Evolutionary conservation across 352 stramenopile genomes (phyloP).

Genomic region (Phytophthora boehmeriae): DNA sequence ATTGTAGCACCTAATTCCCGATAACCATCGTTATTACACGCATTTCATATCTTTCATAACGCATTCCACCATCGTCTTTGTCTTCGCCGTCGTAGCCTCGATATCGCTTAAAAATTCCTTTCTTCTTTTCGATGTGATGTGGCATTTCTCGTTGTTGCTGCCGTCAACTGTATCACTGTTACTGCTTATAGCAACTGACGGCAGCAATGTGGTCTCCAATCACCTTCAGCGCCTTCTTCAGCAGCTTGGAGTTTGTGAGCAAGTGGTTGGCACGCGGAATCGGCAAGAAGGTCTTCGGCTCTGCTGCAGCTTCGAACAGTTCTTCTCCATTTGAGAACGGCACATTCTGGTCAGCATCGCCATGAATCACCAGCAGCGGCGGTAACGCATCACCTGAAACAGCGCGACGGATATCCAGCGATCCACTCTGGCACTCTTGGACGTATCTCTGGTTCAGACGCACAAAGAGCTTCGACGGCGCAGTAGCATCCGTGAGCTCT

Average conservation of each 20-base stretch:
- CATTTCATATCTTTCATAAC: too few species aligned
- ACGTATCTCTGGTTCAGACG: slow-evolving; percentile 57
- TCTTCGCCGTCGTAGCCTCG: too few species aligned
- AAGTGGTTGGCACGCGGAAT: slow-evolving; percentile 78
- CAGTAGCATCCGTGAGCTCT: slow-evolving; percentile 15
- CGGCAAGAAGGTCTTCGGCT: slow-evolving; percentile 60
- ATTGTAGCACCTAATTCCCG: too few species aligned
- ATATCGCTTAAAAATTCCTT: too few species aligned
- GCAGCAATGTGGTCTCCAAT: slow-evolving; percentile 43
- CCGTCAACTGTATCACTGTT: too few species aligned
- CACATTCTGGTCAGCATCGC: slow-evolving; percentile 62
- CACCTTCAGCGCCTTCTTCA: slow-evolving; percentile 66
- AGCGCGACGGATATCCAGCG: slow-evolving; percentile 47
- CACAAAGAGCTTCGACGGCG: slow-evolving; percentile 58
- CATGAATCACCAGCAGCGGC: slow-evolving; percentile 71
- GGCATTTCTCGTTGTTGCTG: too few species aligned
- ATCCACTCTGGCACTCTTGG: slow-evolving; percentile 50
- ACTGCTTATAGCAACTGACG: too few species aligned
- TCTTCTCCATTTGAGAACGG: slow-evolving; percentile 57
- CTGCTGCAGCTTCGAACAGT: slow-evolving; percentile 55
- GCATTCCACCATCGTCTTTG: too few species aligned
- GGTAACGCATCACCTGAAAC: slow-evolving; percentile 32
- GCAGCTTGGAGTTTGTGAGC: slow-evolving; percentile 74
- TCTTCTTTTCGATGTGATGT: too few species aligned
- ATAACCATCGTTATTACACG: too few species aligned